Evolutionary conservation across 2,329 filamentous ascomycete species (phyloP).

Genomic region (Epichloe sp.): DNA sequence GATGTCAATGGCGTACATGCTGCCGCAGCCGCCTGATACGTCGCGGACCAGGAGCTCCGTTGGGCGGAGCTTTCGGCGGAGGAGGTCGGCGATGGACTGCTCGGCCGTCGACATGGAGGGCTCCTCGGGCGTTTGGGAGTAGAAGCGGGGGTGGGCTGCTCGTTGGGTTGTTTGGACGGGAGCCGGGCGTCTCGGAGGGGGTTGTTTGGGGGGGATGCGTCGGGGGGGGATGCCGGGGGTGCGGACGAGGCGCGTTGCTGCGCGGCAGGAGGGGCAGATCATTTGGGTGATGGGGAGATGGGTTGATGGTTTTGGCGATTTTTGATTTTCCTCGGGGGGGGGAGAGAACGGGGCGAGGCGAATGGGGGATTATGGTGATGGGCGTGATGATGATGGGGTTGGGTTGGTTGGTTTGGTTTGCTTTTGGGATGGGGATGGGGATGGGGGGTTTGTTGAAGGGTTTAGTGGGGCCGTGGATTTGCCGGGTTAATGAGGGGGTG

Average conservation of each 20-base stretch:
- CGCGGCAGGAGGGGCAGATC: no score
- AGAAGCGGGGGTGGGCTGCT: not conserved
- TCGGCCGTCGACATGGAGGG: conserved; percentile 36
- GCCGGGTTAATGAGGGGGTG: not conserved
- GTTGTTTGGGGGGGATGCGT: not conserved
- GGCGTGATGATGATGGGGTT: not conserved
- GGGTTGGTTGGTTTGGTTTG: no score
- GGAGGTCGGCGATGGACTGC: conserved; percentile 42
- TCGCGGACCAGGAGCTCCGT: conserved; percentile 55
- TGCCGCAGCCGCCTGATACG: conserved; percentile 71
- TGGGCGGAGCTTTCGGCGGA: conserved; percentile 35
- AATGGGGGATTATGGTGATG: no score
- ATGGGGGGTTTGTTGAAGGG: no score
- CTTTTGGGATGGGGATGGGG: no score
- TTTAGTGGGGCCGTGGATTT: not conserved
- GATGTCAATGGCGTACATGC: conserved; percentile 78
- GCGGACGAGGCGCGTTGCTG: no score
- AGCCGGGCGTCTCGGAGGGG: no score
- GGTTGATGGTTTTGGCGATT: not conserved
- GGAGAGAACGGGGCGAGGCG: no score
- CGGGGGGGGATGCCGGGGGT: no score
- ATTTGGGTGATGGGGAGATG: no score
- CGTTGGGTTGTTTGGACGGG: not conserved
- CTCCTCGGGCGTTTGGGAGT: not conserved
- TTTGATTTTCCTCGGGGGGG: no score